Conservation (phyloP, 2,329 filamentous ascomycete species). For the Lachnellula willkommii region DNA sequence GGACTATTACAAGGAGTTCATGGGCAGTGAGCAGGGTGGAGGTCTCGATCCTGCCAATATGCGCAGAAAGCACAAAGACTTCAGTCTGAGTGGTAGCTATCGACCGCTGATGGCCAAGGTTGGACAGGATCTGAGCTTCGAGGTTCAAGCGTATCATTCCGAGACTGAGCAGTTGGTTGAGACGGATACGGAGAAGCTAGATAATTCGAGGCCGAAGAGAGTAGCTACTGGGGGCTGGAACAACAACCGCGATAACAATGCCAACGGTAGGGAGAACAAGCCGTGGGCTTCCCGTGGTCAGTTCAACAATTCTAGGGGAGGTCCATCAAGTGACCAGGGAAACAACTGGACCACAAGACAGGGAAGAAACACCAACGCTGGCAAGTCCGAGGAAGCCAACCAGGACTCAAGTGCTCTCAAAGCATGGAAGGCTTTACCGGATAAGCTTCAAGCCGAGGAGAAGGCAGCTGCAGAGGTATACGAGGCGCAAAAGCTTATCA, state of each 20-base stretch:
- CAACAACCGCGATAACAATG: background rate
- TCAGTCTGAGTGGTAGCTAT: slow-evolving; percentile 84
- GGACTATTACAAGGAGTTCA: slow-evolving; percentile 80
- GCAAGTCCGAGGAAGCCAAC: background rate
- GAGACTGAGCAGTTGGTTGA: slow-evolving; percentile 79
- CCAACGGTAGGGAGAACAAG: background rate
- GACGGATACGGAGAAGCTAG: slow-evolving; percentile 67
- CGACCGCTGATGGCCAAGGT: slow-evolving; percentile 74
- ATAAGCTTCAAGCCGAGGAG: slow-evolving; percentile 23
- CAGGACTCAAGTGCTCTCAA: slow-evolving; percentile 12
- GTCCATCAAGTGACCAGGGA: background rate
- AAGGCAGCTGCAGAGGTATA: slow-evolving; percentile 19
- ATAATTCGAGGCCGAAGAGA: slow-evolving; percentile 9
- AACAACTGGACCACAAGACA: background rate
- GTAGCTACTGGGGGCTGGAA: background rate
- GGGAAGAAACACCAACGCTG: background rate
- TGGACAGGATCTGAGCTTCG: slow-evolving; percentile 55
- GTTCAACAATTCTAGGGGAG: background rate
- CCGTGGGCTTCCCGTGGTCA: background rate
- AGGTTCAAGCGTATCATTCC: slow-evolving; percentile 64
- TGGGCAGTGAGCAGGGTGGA: slow-evolving; percentile 74
- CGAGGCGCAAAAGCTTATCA: slow-evolving; percentile 4
- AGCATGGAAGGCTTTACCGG: slow-evolving; percentile 24
- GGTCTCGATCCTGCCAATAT: slow-evolving; percentile 77
- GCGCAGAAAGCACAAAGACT: slow-evolving; percentile 79